phyloP scores from a whole-genome alignment of 352 stramenopile species.

The Globisporangium perplexum region DNA sequence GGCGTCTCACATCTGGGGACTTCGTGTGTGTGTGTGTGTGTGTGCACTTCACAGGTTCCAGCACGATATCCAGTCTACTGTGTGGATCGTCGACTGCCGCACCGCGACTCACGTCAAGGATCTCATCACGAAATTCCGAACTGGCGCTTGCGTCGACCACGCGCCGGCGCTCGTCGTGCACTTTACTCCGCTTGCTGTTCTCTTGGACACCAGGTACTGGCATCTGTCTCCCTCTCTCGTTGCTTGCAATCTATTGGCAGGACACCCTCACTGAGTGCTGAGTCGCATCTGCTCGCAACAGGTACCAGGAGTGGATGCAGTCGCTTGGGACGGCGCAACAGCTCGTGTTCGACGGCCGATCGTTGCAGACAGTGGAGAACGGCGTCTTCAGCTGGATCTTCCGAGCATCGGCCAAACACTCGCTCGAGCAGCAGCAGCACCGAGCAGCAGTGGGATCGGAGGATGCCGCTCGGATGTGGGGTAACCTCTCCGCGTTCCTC shows the following conservation, averaged over 20 bases:
- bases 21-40: too few relatives aligned
- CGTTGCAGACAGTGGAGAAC: conserved; percentile 21
- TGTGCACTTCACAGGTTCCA: conserved; percentile 13
- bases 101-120: conserved; percentile 19
- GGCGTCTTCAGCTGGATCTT: conserved; percentile 57
- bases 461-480: conserved; percentile 7
- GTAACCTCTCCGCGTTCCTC: conserved; percentile 4
- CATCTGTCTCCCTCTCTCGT: background rate
- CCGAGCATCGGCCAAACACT: conserved; percentile 29
- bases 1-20: too few relatives aligned
- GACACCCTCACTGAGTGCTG: background rate
- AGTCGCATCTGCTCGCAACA: conserved; percentile 1
- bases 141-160: conserved; percentile 23
- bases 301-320: conserved; percentile 32
- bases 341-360: conserved; percentile 37
- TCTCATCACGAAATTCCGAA: conserved; percentile 19
- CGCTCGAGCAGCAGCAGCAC: conserved; percentile 10
- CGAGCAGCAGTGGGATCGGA: background rate
- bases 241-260: background rate
- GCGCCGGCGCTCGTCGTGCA: conserved; percentile 46
- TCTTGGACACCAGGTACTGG: conserved; percentile 19
- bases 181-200: conserved; percentile 31
- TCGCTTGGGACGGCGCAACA: conserved; percentile 21
- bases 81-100: conserved; percentile 59
- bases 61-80: conserved; percentile 24